These are phyloP conservation scores for Candida taoyuanica DNA, from an alignment of 805 yeast genomes.

Conservation along the genomic window DNA sequence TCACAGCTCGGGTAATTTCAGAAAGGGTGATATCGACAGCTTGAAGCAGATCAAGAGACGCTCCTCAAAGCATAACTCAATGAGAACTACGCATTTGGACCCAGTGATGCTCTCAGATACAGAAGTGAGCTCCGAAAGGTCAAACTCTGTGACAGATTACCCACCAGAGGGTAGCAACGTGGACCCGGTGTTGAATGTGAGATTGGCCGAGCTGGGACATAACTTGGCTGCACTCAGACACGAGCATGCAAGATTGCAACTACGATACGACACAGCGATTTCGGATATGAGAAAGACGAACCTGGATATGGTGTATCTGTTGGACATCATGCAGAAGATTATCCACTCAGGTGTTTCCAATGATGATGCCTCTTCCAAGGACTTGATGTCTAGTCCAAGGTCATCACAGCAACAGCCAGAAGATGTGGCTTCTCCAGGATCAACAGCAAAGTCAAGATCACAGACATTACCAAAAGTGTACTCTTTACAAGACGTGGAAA, in stretches of 20 bases:
- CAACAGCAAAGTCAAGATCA: constrained; percentile 4
- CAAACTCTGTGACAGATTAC: constrained; percentile 17
- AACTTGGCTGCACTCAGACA: constrained; percentile 34
- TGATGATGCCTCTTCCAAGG: constrained; percentile 1
- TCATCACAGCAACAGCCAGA: constrained; percentile 12
- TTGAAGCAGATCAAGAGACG: constrained; percentile 76
- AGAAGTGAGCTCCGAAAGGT: constrained; percentile 20
- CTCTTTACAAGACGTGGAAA: constrained; percentile 18
- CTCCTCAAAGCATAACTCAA: constrained; percentile 40
- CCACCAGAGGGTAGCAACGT: constrained; percentile 5
- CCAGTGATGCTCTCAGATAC: constrained; percentile 16
- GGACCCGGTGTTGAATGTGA: constrained; percentile 24
- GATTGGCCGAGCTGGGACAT: constrained; percentile 36
- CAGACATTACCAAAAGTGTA: constrained; percentile 3
- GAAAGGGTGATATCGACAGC: constrained; percentile 74
- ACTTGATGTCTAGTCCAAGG: constrained; percentile 1
- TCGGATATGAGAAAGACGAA: constrained; percentile 47
- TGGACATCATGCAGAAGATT: constrained; percentile 41
- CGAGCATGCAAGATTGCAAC: constrained; percentile 39
- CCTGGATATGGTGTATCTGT: constrained; percentile 46
- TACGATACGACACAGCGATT: constrained; percentile 43
- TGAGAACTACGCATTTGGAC: constrained; percentile 9
- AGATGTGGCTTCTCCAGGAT: constrained; percentile 21
- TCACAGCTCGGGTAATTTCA: constrained; percentile 74
- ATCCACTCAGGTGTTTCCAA: constrained; percentile 15